Conservation (phyloP, 2,329 filamentous ascomycete species). For the Clarireedia monteithiana region DNA sequence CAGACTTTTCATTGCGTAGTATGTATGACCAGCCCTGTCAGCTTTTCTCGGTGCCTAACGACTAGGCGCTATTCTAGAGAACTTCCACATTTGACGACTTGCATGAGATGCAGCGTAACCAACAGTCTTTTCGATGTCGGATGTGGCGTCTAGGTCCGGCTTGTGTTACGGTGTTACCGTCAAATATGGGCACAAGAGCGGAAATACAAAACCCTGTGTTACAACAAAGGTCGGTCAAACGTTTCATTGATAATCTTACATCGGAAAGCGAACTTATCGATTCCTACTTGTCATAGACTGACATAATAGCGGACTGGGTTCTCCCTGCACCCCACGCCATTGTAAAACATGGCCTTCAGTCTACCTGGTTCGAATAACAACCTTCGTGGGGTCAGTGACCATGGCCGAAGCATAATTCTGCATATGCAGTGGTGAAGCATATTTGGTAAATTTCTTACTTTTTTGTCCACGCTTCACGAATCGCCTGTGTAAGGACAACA, state of each 20-base stretch:
- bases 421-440: too few species aligned
- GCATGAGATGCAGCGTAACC: not conserved
- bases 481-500: too few species aligned
- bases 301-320: too few species aligned
- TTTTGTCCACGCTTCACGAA: too few species aligned
- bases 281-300: not conserved
- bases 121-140: not conserved
- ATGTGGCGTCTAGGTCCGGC: not conserved
- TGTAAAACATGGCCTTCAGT: too few species aligned
- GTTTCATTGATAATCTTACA: not conserved
- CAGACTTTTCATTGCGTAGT: not conserved
- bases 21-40: not conserved
- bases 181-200: not conserved
- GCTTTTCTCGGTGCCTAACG: not conserved
- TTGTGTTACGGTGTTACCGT: not conserved
- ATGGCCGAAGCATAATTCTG: too few species aligned
- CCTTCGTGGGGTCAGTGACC: too few species aligned
- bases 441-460: too few species aligned
- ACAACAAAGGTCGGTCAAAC: not conserved
- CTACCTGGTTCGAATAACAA: too few species aligned
- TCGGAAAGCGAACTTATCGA: not conserved
- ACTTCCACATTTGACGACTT: conserved; percentile 1
- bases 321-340: not conserved
- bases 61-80: not conserved
- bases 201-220: not conserved